Evolutionary conservation across 768 basidiomycete species (phyloP).

Genomic region (Agaricus sinodeliciosus): DNA sequence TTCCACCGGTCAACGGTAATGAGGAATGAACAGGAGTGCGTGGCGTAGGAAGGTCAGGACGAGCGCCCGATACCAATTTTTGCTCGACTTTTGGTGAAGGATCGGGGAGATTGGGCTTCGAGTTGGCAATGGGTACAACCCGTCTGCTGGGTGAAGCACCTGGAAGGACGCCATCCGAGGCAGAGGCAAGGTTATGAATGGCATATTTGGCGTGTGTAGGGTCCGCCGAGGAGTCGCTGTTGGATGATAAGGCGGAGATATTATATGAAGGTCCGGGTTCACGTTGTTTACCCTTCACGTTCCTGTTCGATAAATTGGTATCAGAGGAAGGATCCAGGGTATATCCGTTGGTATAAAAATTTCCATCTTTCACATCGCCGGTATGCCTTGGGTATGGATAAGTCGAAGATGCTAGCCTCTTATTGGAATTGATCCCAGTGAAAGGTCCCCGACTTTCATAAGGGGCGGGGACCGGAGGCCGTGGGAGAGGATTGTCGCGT

Average conservation of each 20-base stretch:
- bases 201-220: not conserved
- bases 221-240: not conserved
- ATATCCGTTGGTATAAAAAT: not conserved
- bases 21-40: constrained; percentile 15
- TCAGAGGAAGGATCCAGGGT: not conserved
- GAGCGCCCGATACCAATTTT: not conserved
- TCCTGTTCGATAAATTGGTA: not conserved
- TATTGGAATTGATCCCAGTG: constrained; percentile 18
- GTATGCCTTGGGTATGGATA: not conserved
- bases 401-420: constrained; percentile 19
- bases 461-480: constrained; percentile 48
- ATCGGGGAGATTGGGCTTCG: not conserved
- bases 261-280: constrained; percentile 10
- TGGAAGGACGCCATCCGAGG: constrained; percentile 1
- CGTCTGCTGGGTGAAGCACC: constrained; percentile 5
- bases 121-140: constrained; percentile 3
- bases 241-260: not conserved
- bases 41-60: constrained; percentile 8
- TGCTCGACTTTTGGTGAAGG: not conserved
- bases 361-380: not conserved
- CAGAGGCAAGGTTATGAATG: not conserved
- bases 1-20: not conserved
- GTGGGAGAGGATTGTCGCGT: constrained; percentile 36
- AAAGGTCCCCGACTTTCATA: constrained; percentile 28
- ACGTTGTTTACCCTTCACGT: constrained; percentile 11